A percentile compares a stretch with the other conserved stretches of the same genome.
phyloP scores from a whole-genome alignment of 345 rosid genomes.

The Eucalyptus sp. region DNA sequence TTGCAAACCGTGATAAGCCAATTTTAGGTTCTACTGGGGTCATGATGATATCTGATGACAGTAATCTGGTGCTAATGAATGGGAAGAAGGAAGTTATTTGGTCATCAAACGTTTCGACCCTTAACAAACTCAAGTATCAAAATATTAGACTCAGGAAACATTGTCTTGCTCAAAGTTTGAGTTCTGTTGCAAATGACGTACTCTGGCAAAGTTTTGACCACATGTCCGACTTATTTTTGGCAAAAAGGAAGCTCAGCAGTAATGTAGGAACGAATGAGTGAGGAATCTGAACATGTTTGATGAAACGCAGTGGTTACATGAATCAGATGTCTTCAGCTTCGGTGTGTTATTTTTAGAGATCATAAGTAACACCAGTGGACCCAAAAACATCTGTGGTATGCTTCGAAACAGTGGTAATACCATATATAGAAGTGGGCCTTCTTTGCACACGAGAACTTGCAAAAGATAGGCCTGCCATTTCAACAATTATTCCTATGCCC shows the following conservation, averaged over 20 bases:
- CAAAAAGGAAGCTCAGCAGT: constrained; percentile 15
- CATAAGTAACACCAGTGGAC: background rate
- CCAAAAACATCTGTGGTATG: background rate
- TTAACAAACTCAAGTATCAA: constrained; percentile 13
- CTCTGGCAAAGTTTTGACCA: constrained; percentile 53
- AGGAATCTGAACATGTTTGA: too few relatives aligned
- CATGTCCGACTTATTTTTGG: constrained; percentile 12
- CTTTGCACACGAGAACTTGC: constrained; percentile 1
- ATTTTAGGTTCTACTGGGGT: constrained; percentile 33
- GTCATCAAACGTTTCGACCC: constrained; percentile 32
- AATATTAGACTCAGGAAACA: constrained; percentile 28
- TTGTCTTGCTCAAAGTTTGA: constrained; percentile 12
- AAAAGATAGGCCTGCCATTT: constrained; percentile 11
- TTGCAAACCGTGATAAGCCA: constrained; percentile 35
- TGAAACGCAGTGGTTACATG: too few relatives aligned
- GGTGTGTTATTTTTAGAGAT: too few relatives aligned
- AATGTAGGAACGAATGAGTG: too few relatives aligned
- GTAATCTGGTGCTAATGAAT: constrained; percentile 19
- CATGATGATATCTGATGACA: constrained; percentile 19
- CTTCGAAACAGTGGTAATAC: background rate
- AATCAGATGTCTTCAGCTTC: too few relatives aligned
- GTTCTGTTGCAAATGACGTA: background rate
- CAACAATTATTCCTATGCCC: constrained; percentile 10
- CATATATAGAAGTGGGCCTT: background rate
- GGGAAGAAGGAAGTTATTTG: constrained; percentile 12